Conservation (phyloP, 75 land plant species). For the Selaginella moellendorffii region DNA sequence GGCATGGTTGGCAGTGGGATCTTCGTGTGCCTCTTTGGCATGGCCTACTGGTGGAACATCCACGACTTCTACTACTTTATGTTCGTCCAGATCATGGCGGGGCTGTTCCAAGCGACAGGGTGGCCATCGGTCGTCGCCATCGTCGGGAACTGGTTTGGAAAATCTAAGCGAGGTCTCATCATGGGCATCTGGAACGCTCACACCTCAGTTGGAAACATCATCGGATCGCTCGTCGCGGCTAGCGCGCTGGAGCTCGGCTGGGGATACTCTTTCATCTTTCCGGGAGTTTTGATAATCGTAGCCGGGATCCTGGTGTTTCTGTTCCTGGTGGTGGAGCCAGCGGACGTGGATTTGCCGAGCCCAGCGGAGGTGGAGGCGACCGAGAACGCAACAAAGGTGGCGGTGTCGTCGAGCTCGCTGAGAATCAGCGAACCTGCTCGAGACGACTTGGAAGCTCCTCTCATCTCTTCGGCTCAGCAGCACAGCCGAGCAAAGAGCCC, state of each 20-base stretch:
- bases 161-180: conserved; percentile 46
- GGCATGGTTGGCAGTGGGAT: conserved; percentile 76
- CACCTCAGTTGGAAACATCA: conserved; percentile 54
- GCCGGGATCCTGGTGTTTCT: conserved; percentile 38
- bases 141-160: conserved; percentile 68
- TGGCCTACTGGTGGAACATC: conserved; percentile 56
- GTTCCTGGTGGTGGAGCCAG: conserved; percentile 55
- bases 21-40: conserved; percentile 50
- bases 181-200: conserved; percentile 75
- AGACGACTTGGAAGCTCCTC: background rate
- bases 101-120: conserved; percentile 69
- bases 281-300: conserved; percentile 26
- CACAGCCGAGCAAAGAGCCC: background rate
- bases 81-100: conserved; percentile 47
- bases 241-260: conserved; percentile 37
- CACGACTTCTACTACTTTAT: conserved; percentile 53
- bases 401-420: background rate
- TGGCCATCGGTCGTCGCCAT: conserved; percentile 82
- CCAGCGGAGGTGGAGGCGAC: conserved; percentile 17
- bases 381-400: background rate
- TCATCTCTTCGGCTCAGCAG: no score
- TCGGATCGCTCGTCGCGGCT: conserved; percentile 43
- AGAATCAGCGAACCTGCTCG: background rate
- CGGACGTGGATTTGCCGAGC: conserved; percentile 32
- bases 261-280: conserved; percentile 55